phyloP scores from a whole-genome alignment of 2,329 filamentous ascomycete species.

The Colletotrichum tamarilloi region DNA sequence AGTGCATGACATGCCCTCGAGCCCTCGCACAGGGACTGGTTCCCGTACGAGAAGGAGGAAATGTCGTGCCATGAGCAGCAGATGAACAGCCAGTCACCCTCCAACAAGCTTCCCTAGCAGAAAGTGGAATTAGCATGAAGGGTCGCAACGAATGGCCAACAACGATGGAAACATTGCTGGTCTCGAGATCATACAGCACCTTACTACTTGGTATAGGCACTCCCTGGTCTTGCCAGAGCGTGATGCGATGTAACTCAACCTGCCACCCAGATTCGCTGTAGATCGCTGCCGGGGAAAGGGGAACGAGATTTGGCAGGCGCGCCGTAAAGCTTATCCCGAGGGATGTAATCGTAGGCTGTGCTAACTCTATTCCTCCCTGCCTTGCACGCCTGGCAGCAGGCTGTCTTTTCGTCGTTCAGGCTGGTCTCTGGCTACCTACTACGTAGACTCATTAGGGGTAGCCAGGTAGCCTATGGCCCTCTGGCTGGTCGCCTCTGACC shows the following conservation, averaged over 20 bases:
- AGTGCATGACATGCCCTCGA: constrained; percentile 15
- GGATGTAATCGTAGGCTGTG: constrained; percentile 5
- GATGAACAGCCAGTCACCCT: not conserved
- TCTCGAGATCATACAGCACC: not conserved
- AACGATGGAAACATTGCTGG: not conserved
- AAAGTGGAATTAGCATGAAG: not conserved
- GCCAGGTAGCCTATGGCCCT: too few relatives aligned
- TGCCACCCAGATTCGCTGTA: constrained; percentile 1
- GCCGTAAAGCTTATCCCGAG: constrained; percentile 13
- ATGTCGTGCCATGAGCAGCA: not conserved
- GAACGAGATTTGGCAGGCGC: constrained; percentile 16
- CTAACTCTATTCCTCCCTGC: constrained; percentile 6
- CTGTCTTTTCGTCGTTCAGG: not conserved
- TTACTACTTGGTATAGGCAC: not conserved
- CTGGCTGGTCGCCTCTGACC: not conserved
- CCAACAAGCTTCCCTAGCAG: not conserved
- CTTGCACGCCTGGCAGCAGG: not conserved
- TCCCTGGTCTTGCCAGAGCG: not conserved
- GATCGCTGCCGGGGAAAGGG: constrained; percentile 10
- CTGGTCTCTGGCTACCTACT: not conserved
- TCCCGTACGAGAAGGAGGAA: not conserved
- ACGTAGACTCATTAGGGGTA: too few relatives aligned
- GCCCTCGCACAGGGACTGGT: not conserved
- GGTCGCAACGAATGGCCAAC: not conserved
- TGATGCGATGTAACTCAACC: not conserved